phyloP scores from a whole-genome alignment of 2,329 filamentous ascomycete species.

The Sphaerostilbella broomeana region DNA sequence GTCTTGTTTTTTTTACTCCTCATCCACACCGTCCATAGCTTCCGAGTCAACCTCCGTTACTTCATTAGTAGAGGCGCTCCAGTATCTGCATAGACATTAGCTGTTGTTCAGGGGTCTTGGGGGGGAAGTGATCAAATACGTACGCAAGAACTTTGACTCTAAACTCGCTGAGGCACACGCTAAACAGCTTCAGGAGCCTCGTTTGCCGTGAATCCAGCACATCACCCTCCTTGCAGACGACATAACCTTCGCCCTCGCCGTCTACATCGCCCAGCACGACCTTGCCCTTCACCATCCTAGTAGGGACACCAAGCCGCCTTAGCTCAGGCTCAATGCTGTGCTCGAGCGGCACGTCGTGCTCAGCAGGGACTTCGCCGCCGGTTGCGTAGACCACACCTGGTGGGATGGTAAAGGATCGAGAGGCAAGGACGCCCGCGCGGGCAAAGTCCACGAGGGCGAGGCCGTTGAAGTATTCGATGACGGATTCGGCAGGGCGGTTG shows the following conservation, averaged over 20 bases:
- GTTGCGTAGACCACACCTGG: constrained; percentile 74
- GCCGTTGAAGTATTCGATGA: constrained; percentile 65
- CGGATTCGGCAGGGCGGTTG: constrained; percentile 60
- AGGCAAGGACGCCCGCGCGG: constrained; percentile 71
- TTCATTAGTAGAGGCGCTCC: constrained; percentile 51
- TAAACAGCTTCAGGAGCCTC: constrained; percentile 87
- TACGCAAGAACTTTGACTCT: constrained; percentile 70
- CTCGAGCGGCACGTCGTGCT: constrained; percentile 79
- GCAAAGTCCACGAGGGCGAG: constrained; percentile 82
- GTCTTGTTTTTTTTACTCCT: no score
- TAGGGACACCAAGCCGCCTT: constrained; percentile 83
- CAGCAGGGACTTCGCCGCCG: constrained; percentile 69
- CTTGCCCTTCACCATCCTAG: constrained; percentile 79
- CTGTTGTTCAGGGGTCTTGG: background rate
- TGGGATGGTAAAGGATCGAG: constrained; percentile 72
- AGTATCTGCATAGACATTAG: constrained; percentile 41
- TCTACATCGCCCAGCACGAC: constrained; percentile 60
- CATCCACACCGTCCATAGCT: constrained; percentile 33
- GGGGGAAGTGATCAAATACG: constrained; percentile 24
- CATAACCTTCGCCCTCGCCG: constrained; percentile 55
- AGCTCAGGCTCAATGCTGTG: constrained; percentile 88
- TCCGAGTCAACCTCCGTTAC: constrained; percentile 48
- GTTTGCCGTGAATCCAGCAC: constrained; percentile 87
- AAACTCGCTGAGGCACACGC: constrained; percentile 86
- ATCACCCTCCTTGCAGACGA: constrained; percentile 79